Evolutionary conservation across 2,329 filamentous ascomycete genomes (phyloP), one percentile per base, ranked within the genome.

Genomic region (Aquanectria penicillioides): DNA sequence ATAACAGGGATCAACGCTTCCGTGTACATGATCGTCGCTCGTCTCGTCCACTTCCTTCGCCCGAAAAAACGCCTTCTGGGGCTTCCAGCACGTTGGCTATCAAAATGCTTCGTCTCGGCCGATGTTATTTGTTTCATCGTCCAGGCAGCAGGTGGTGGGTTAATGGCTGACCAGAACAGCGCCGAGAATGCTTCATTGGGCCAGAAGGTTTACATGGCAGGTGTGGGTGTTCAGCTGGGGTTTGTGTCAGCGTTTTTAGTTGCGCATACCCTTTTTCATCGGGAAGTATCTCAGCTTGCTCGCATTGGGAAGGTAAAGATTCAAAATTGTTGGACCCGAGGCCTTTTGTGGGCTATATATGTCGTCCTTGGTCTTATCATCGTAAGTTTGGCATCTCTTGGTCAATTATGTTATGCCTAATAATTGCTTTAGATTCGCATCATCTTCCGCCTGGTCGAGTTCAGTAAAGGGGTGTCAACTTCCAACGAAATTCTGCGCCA

Each of bases 381-480:
- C 13, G 73, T 77, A 34, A 28, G 53, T 53, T n/a, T 5, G 15
- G 4, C 15, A n/a, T n/a, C n/a, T n/a, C n/a, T n/a, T n/a, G n/a
- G n/a, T n/a, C n/a, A n/a, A n/a, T 33, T 29, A 34, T 10, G 25
- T 34, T 13, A 11, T 28, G 11, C 6, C 17, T 6, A 46, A 29
- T 31, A 18, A 28, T 18, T 15, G 41, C 25, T 9, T 5, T 22
- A 64, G 59, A 38, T 41, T 18, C 80, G 83, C 23, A 86, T 86
- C 65, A 75, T 84, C 59, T 86, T 81, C 68, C 79, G 84, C 11
- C 73, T 87, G 2, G 65, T 75, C 36, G 81, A 86, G 59, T 86
- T 81, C 64, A 75, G 76, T 6, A 72, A 71, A 7, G 80, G 55
- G 11, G 51, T 54, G 3, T 57, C 78, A 2, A 68, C 77, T 18